Base-by-base conservation (phyloP, 1,284 basidiomycete genomes). In the Fomes fomentarius region DNA sequence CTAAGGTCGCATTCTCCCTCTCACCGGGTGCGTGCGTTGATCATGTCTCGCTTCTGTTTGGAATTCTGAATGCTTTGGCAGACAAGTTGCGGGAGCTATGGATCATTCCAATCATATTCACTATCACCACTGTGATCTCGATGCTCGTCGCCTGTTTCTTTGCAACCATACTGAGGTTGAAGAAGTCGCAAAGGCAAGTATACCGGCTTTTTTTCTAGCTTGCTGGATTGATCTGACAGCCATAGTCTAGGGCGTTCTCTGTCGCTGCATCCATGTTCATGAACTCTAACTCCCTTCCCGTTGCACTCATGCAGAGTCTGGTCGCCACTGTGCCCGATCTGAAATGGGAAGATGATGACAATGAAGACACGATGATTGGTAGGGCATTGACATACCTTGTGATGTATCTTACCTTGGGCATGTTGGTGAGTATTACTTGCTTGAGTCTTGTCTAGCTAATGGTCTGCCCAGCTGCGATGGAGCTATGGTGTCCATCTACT, bases 261-360 rank as follows among this genome's bases (percentile, higher is more conserved):
- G 89, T 92, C 68, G 93, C 92, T 0, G 89, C 92, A 0, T 79
- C 89, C 21, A 91, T 90, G 85, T 93, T 93, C 75, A 91, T 91
- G 84, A 95, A 95, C 70, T 94, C 92, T 5, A 98, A 98, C 69
- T 95, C 93, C 5, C 80, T 98, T 1, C 95, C 95, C 0, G 94
- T 97, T 39, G 95, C 95, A 0, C 78, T 98, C 31, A 89, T 94
- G 85, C 92, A 96, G 73, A 91, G 87, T 58, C 84, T 98, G 21
- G 93, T 94, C 7, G 75, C 89, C 49, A 90, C 91, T 9, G 93
- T 97, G 0, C 89, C 90, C 0, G 85, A 85, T 11, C 78, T 98
- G 31, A 87, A 90, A 66, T 96, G 94, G 94, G 88, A 83, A 15
- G 69, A 80, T 6, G 85, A 91, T 50, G 95, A 98, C 67, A 89